A percentile compares a stretch with the other conserved stretches of the same genome.
Conservation (phyloP, 371 early-diverging fungal genomes). For the Apophysomyces ossiformis region DNA sequence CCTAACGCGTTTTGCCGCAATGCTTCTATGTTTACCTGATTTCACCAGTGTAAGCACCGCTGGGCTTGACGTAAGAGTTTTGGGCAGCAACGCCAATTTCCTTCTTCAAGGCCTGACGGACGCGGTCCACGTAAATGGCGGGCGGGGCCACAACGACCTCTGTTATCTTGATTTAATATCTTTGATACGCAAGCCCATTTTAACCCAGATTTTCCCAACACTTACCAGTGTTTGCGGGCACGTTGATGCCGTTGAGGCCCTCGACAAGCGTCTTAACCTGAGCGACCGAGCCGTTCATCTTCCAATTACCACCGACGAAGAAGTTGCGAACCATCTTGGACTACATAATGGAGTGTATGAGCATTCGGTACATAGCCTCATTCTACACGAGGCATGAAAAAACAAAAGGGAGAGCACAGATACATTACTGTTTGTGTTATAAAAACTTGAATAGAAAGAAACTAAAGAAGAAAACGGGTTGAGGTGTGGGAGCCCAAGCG, state of each 20-base stretch:
- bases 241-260: constrained; percentile 71
- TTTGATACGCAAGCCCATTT: not conserved
- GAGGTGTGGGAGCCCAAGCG: not conserved
- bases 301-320: constrained; percentile 91
- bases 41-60: constrained; percentile 99
- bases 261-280: constrained; percentile 76
- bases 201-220: not conserved
- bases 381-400: not conserved
- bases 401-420: not conserved
- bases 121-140: constrained; percentile 86
- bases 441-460: not conserved
- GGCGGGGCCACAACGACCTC: constrained; percentile 99
- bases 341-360: not conserved
- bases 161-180: constrained; percentile 24
- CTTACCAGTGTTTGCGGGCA: constrained; percentile 53
- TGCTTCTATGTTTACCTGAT: constrained; percentile 65
- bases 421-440: not conserved
- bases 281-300: constrained; percentile 92
- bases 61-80: constrained; percentile 86
- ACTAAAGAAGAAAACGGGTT: too few relatives aligned
- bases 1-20: not conserved
- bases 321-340: constrained; percentile 65
- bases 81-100: constrained; percentile 96
- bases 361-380: too few relatives aligned
- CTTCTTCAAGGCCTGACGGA: constrained; percentile 75